Evolutionary conservation across 2,329 filamentous ascomycete genomes (phyloP).

Genomic region (Nigrograna mackinnonii): DNA sequence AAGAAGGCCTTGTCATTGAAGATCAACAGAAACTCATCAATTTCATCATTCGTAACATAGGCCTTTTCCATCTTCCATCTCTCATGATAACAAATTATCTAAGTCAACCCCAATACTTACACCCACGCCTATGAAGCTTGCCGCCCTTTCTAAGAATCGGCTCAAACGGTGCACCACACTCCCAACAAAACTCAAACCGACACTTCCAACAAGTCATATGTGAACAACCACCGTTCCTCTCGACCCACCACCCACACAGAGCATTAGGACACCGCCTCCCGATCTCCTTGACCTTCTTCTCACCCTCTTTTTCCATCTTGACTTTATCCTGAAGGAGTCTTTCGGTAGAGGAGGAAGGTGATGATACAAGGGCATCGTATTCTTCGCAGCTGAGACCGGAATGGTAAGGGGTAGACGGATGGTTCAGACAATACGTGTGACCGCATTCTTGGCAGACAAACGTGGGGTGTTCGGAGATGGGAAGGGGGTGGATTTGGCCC

Average conservation of each 20-base stretch:
- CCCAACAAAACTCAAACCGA: conserved; percentile 40
- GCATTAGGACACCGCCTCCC: conserved; percentile 39
- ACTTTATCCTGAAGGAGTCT: conserved; percentile 2
- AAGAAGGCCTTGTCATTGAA: too few species aligned
- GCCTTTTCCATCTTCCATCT: too few species aligned
- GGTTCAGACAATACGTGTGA: conserved; percentile 36
- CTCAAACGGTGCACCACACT: conserved; percentile 18
- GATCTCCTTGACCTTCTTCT: conserved; percentile 22
- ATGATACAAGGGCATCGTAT: conserved; percentile 30
- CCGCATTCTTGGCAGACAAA: conserved; percentile 39
- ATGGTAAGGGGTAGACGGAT: conserved; percentile 36
- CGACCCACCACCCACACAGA: conserved; percentile 38
- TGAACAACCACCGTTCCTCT: conserved; percentile 43
- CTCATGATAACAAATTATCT: too few species aligned
- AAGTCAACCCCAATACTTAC: conserved; percentile 5
- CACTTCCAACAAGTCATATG: conserved; percentile 37
- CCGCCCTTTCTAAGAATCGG: conserved; percentile 4
- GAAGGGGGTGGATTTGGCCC: conserved; percentile 10
- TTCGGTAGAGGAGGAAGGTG: not conserved
- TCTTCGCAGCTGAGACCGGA: conserved; percentile 35
- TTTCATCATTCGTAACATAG: too few species aligned
- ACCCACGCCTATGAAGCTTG: conserved; percentile 4
- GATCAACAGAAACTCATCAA: too few species aligned
- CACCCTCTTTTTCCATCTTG: conserved; percentile 17
- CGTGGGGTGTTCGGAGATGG: conserved; percentile 30